phyloP scores from a whole-genome alignment of 1,139 yeast genomes.

The Kodamaea arcana region DNA sequence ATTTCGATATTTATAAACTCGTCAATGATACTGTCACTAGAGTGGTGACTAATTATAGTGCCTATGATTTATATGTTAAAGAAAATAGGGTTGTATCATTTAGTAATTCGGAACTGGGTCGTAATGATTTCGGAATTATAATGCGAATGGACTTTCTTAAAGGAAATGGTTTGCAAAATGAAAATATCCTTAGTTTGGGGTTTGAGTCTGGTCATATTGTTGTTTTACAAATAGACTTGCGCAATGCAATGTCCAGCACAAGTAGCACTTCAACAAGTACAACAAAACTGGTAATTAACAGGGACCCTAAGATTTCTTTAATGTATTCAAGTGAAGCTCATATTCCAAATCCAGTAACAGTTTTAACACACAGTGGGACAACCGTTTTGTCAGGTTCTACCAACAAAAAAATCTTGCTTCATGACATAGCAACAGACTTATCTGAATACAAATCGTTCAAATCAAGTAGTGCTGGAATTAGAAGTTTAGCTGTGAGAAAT shows the following conservation, averaged over 20 bases:
- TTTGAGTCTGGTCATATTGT: constrained; percentile 56
- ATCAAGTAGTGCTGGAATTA: constrained; percentile 8
- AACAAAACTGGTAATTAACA: constrained; percentile 19
- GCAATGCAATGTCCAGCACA: neutral
- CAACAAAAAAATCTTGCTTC: constrained; percentile 27
- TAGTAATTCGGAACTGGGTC: constrained; percentile 9
- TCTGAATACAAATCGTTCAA: constrained; percentile 2
- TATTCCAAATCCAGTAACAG: constrained; percentile 50
- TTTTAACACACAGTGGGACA: constrained; percentile 22
- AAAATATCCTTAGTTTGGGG: constrained; percentile 37
- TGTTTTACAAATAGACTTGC: constrained; percentile 21
- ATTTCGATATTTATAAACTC: constrained; percentile 48
- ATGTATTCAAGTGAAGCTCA: constrained; percentile 27
- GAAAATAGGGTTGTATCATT: constrained; percentile 6
- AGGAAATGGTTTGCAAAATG: constrained; percentile 5
- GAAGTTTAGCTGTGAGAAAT: constrained; percentile 9
- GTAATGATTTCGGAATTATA: constrained; percentile 49
- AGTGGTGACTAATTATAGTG: constrained; percentile 24
- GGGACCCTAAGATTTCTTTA: constrained; percentile 17
- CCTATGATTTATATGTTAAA: constrained; percentile 15
- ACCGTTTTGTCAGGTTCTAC: constrained; percentile 43
- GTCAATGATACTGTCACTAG: constrained; percentile 20
- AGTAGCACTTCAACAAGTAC: neutral
- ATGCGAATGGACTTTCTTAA: constrained; percentile 44
- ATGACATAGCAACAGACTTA: constrained; percentile 17